Conservation (phyloP, 805 yeast genomes). For the Wickerhamiella spandovensis region DNA sequence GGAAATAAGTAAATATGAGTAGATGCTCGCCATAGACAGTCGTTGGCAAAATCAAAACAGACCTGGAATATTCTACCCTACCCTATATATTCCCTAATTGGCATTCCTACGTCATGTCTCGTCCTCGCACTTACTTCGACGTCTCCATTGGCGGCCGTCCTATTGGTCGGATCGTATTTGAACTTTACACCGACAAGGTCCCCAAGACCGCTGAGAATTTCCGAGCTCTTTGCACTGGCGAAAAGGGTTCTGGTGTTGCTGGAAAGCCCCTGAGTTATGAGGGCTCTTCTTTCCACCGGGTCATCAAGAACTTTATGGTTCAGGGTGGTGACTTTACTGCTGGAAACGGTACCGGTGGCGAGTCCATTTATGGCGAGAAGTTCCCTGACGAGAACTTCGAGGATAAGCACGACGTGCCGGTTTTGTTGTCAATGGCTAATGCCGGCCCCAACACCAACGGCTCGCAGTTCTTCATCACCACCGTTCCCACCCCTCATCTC, state of each 20-base stretch:
- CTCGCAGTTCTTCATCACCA: slow-evolving; percentile 88
- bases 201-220: slow-evolving; percentile 88
- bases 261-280: slow-evolving; percentile 65
- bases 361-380: slow-evolving; percentile 70
- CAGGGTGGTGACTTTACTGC: too few relatives aligned
- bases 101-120: background rate
- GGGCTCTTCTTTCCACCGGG: slow-evolving; percentile 80
- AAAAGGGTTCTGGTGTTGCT: slow-evolving; percentile 47
- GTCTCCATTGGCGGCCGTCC: slow-evolving; percentile 56
- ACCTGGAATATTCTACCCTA: background rate
- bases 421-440: slow-evolving; percentile 89
- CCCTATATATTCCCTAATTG: background rate
- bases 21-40: too few relatives aligned
- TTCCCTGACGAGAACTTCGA: slow-evolving; percentile 84
- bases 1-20: too few relatives aligned
- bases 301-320: slow-evolving; percentile 78
- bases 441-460: slow-evolving; percentile 95
- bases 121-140: slow-evolving; percentile 33
- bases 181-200: slow-evolving; percentile 45
- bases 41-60: too few relatives aligned
- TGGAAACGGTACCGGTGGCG: slow-evolving; percentile 76
- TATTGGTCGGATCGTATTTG: slow-evolving; percentile 68
- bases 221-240: slow-evolving; percentile 80
- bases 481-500: slow-evolving; percentile 85
- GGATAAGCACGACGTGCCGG: slow-evolving; percentile 68